Evolutionary conservation across 2,329 filamentous ascomycete species (phyloP), one percentile per base, ranked within the genome.

Genomic region (Colletotrichum sp.): DNA sequence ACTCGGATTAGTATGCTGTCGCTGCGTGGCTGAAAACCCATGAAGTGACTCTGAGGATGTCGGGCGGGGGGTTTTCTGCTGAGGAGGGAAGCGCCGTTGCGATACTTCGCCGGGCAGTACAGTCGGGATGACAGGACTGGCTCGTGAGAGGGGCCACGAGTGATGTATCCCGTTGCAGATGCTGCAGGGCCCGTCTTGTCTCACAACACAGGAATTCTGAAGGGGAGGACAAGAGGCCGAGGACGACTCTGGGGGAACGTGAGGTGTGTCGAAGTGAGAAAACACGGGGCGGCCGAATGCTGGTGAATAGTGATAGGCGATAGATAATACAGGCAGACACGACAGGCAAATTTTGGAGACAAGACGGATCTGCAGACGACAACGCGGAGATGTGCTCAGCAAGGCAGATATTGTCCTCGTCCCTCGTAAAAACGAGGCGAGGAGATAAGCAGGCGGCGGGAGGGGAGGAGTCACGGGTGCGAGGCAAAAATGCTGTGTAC

Each of bases 121-220:
- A 71, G 68, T 61, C 62, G 62, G 68, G 68, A 65, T 43, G 57
- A 66, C 43, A 71, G 71, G 55, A 29, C 31, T 43, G 62, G 43
- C 68, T 73, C 57, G 71, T 73, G 61, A 73, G 68, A 73, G 68
- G 71, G 51, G 63, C 68, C 67, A 71, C 71, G 34, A 73, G 43
- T 57, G 68, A 54, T 71, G 72, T 67, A 74, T 67, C 57, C 62
- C 63, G 72, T 67, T 72, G 72, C 72, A 72, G 57, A 74, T 66
- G 72, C 68, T 66, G 68, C 72, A 74, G 72, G 57, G 58, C 68
- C 57, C 55, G 57, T 67, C 55, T 62, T 63, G 72, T 71, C 72
- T 74, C 63, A 74, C 68, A 29, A 66, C 21, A 24, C 62, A 66
- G 68, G 72, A 58, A 67, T 67, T 62, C 51, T 18, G 43, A 58